These are phyloP conservation scores for Aureobasidium leucospermi DNA, from an alignment of 2,329 filamentous ascomycete species.

Conservation along the genomic window DNA sequence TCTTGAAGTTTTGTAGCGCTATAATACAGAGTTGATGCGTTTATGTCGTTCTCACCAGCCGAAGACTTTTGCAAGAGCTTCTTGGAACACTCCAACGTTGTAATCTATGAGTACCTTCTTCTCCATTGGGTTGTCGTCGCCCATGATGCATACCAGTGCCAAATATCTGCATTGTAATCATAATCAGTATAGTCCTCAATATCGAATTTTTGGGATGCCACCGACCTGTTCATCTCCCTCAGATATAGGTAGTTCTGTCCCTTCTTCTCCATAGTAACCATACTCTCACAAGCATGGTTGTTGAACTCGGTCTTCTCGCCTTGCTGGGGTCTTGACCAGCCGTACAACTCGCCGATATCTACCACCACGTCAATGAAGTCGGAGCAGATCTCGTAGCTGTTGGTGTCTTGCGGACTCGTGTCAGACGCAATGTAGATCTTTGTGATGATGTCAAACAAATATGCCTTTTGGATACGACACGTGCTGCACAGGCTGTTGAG, in stretches of 20 bases:
- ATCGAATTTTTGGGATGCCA: neutral
- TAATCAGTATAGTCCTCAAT: too few relatives aligned
- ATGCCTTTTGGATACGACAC: conserved; percentile 94
- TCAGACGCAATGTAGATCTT: conserved; percentile 99
- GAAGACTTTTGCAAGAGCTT: conserved; percentile 73
- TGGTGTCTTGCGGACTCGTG: conserved; percentile 85
- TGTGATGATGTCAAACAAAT: conserved; percentile 93
- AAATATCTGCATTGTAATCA: conserved; percentile 49
- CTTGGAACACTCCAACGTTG: conserved; percentile 76
- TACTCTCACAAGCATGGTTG: conserved; percentile 52
- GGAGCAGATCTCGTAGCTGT: conserved; percentile 95
- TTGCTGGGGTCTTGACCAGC: conserved; percentile 51
- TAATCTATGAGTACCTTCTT: conserved; percentile 80
- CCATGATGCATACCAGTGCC: conserved; percentile 79
- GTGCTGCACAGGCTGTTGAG: conserved; percentile 90
- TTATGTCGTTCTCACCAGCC: conserved; percentile 21
- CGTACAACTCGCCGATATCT: conserved; percentile 92
- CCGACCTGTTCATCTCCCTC: conserved; percentile 60
- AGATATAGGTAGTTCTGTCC: conserved; percentile 55
- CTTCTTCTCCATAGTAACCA: conserved; percentile 54
- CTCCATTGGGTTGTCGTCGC: conserved; percentile 70
- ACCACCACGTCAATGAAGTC: conserved; percentile 99
- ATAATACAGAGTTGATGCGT: neutral
- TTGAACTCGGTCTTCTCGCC: conserved; percentile 29
- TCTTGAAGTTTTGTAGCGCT: neutral